Evolutionary conservation across 306 rosid species (phyloP), one percentile per base, ranked within the genome.

Genomic region (Begonia masoniana): DNA sequence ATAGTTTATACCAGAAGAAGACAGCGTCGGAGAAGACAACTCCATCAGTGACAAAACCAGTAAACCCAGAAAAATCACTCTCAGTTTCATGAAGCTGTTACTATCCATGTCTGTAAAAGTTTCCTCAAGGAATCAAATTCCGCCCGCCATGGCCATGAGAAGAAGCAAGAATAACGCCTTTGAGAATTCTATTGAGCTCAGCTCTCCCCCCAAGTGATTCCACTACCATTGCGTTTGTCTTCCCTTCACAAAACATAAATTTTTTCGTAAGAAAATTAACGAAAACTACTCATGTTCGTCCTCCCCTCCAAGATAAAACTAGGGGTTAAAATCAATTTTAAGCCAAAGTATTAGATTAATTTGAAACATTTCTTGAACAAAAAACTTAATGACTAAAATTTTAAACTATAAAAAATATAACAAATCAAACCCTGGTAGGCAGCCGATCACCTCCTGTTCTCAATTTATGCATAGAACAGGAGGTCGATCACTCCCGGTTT

Each of bases 1-100:
- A 53, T 68, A 92, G 71, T 92, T 92, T 43, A 92, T 78, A 63
- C 99, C 99, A 68, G 95, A 69, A 62, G 99, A 96, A 64, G 99
- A 92, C 56, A 92, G 85, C 43, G 86, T 74, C 56, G 95, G 95
- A 66, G 77, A 81, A 74, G 88, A 71, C 71, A 75, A 48, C 49
- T 74, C 75, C 58, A 72, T 42, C 62, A 75, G 55, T 56, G 78
- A 66, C 61, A 76, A 75, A 81, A 79, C 72, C 41, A 81, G 52
- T n/a, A 77, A 56, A 76, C 75, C 63, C 70, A 72, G 39, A 31
- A 31, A 31, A 4, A 31, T 9, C 39, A 31, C 63, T 65, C 61
- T 66, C 81, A 75, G 85, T 52, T 71, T 64, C 49, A 73, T 52
- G 43, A 55, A 53, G 67, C 67, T 9, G 54, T 21, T 14, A 41